phyloP scores from a whole-genome alignment of 2,329 filamentous ascomycete genomes.

The Chaetomiaceae sp. region DNA sequence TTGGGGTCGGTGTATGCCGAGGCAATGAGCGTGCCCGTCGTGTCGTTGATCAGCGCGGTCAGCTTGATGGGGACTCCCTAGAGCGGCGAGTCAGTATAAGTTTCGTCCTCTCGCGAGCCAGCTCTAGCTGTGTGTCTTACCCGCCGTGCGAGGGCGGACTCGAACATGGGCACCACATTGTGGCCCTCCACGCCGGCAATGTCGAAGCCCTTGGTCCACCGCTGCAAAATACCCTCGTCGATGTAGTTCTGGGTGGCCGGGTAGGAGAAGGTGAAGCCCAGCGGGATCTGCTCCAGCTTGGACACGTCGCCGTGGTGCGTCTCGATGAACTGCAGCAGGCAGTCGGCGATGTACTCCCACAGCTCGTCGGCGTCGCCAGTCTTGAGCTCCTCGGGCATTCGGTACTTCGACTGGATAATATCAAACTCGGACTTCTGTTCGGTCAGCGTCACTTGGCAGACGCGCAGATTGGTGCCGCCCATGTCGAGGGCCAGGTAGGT shows the following conservation, averaged over 20 bases:
- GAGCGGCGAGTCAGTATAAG: conserved; percentile 17
- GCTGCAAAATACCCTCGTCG: conserved; percentile 84
- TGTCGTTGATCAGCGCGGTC: conserved; percentile 93
- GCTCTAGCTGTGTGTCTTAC: conserved; percentile 35
- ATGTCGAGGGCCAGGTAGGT: conserved; percentile 89
- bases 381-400: conserved; percentile 89
- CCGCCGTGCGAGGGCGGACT: conserved; percentile 65
- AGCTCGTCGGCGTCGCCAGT: conserved; percentile 76
- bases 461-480: conserved; percentile 91
- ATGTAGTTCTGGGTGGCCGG: conserved; percentile 90
- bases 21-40: conserved; percentile 91
- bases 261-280: conserved; percentile 96
- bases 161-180: conserved; percentile 84
- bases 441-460: conserved; percentile 86
- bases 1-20: conserved; percentile 91
- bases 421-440: conserved; percentile 86
- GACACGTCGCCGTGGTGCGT: conserved; percentile 67
- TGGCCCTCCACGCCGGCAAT: conserved; percentile 85
- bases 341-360: conserved; percentile 93
- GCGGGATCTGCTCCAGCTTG: conserved; percentile 60
- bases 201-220: conserved; percentile 97
- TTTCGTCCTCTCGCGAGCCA: not conserved
- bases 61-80: conserved; percentile 87
- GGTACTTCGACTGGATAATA: conserved; percentile 94
- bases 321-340: conserved; percentile 82